Evolutionary conservation across 2,329 filamentous ascomycete species (phyloP).

Genomic region (Paecilomyces formosus): DNA sequence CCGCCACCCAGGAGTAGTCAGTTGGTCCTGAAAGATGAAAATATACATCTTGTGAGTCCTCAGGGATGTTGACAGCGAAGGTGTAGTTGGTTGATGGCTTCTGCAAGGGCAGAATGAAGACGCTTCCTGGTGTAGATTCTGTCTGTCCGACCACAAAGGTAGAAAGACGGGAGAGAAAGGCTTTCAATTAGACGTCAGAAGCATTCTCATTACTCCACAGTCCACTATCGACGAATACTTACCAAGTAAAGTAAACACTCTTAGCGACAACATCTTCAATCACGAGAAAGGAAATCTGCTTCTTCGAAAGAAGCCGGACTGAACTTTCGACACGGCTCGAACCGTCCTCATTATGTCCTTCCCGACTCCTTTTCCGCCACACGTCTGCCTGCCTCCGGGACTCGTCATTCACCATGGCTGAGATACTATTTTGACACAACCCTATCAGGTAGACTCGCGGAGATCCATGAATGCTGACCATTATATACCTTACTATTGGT

Average conservation of each 20-base stretch:
- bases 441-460: neutral
- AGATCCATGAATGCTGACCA: neutral
- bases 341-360: neutral
- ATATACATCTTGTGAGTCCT: constrained; percentile 15
- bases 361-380: neutral
- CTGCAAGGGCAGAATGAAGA: constrained; percentile 10
- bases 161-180: neutral
- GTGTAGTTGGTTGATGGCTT: constrained; percentile 9
- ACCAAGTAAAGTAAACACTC: neutral
- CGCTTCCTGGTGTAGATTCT: constrained; percentile 2
- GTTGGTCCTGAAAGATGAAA: constrained; percentile 16
- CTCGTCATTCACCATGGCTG: neutral
- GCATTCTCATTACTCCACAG: neutral
- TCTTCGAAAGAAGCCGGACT: neutral
- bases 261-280: neutral
- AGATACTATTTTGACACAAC: neutral
- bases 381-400: neutral
- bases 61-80: constrained; percentile 17
- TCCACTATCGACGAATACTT: neutral
- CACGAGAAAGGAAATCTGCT: neutral
- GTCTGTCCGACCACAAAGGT: neutral
- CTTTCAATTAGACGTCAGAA: neutral
- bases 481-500: neutral
- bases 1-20: constrained; percentile 15
- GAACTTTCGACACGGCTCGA: neutral